Evolutionary conservation across 306 rosid species (phyloP).

Genomic region (Pueraria montana): DNA sequence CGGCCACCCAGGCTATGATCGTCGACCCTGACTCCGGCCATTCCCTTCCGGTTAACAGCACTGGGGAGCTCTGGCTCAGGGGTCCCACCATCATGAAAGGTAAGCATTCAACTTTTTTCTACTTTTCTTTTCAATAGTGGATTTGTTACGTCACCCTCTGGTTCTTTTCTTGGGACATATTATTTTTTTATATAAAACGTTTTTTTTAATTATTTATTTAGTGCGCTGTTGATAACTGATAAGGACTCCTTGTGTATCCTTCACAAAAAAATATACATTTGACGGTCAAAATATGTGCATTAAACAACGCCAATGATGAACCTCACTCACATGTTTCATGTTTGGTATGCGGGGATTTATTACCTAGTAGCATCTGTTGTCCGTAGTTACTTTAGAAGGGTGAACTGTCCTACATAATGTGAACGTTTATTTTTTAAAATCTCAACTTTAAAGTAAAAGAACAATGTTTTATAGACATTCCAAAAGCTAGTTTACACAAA

Average conservation of each 20-base stretch:
- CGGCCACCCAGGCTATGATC: slow-evolving; percentile 73
- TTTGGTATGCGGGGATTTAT: not conserved
- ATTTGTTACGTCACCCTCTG: not conserved
- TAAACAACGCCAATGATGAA: no score
- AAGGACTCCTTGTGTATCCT: not conserved
- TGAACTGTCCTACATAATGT: not conserved
- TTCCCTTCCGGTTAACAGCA: slow-evolving; percentile 60
- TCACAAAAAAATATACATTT: not conserved
- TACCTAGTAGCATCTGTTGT: not conserved
- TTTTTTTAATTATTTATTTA: not conserved
- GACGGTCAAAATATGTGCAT: no score
- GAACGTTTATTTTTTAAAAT: no score
- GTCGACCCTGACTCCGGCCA: slow-evolving; percentile 65
- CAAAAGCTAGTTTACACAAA: no score
- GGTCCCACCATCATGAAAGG: slow-evolving; percentile 95
- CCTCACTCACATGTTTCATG: no score
- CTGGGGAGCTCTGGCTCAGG: slow-evolving; percentile 94
- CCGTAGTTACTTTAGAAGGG: not conserved
- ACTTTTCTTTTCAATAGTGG: no score
- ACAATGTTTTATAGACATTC: no score
- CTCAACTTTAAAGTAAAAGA: no score
- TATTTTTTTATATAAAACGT: no score
- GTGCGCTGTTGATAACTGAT: not conserved
- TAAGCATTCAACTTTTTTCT: not conserved
- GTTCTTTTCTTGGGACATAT: no score